phyloP scores from a whole-genome alignment of 345 rosid species.

The Cardiospermum halicacabum region DNA sequence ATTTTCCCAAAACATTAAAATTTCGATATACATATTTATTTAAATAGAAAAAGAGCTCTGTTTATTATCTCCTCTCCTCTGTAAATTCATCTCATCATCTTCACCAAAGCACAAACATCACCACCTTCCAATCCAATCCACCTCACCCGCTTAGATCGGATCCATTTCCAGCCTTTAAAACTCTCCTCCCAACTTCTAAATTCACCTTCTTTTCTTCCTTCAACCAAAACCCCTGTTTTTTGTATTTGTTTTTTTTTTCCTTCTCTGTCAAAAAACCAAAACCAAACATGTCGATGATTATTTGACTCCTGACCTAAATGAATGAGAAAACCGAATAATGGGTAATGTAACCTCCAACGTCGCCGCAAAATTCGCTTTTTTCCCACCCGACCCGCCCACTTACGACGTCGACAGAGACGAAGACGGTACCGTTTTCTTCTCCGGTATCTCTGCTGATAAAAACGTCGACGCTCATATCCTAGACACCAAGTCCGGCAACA shows the following conservation, averaged over 20 bases:
- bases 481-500: conserved; percentile 70
- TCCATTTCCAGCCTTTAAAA: too few relatives aligned
- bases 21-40: too few relatives aligned
- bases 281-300: not conserved
- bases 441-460: conserved; percentile 73
- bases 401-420: conserved; percentile 56
- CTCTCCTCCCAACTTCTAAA: conserved; percentile 15
- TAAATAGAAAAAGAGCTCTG: not conserved
- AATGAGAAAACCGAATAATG: conserved; percentile 30
- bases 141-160: conserved; percentile 56
- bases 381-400: conserved; percentile 95
- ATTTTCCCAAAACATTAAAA: not conserved
- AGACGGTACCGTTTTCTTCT: conserved; percentile 55
- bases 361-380: conserved; percentile 96
- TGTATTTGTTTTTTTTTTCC: too few relatives aligned
- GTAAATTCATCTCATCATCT: conserved; percentile 8
- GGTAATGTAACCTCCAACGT: conserved; percentile 92
- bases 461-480: conserved; percentile 77
- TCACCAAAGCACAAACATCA: too few relatives aligned
- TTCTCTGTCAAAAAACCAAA: not conserved
- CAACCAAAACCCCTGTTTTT: conserved; percentile 1
- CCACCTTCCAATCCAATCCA: conserved; percentile 22
- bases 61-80: not conserved
- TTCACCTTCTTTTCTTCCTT: conserved; percentile 22
- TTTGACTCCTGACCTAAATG: conserved; percentile 1